These are phyloP conservation scores for Tylopilus intermedius DNA, from an alignment of 768 basidiomycete species.

Conservation along the genomic window DNA sequence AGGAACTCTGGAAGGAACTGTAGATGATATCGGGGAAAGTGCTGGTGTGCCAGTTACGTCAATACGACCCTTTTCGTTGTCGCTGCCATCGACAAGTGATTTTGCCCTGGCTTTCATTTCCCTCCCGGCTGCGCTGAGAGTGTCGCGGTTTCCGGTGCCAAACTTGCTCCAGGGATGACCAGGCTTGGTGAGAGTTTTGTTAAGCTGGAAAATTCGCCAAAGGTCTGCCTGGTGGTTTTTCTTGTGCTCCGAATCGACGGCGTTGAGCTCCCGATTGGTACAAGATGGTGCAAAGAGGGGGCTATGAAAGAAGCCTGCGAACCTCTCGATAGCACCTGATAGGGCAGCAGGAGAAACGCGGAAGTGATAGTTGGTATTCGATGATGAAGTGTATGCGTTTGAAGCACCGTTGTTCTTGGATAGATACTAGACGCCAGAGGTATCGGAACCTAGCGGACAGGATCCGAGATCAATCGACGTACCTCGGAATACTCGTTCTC, in stretches of 20 bases:
- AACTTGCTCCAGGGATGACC: constrained; percentile 91
- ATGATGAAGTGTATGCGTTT: constrained; percentile 90
- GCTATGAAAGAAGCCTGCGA: constrained; percentile 87
- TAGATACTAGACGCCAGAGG: constrained; percentile 46
- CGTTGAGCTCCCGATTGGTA: constrained; percentile 85
- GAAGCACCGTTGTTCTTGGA: constrained; percentile 81
- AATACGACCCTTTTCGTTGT: constrained; percentile 24
- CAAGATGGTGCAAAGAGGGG: constrained; percentile 85
- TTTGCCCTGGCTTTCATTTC: constrained; percentile 49
- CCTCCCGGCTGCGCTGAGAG: constrained; percentile 59
- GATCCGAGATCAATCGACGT: constrained; percentile 6
- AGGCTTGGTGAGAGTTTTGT: constrained; percentile 75
- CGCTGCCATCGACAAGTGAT: constrained; percentile 25
- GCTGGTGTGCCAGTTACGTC: constrained; percentile 20
- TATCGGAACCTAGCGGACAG: neutral
- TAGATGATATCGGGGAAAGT: constrained; percentile 48
- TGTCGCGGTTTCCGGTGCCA: constrained; percentile 80
- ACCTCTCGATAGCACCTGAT: constrained; percentile 66
- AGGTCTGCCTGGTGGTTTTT: constrained; percentile 89
- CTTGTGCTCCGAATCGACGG: constrained; percentile 95
- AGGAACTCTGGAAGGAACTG: constrained; percentile 29
- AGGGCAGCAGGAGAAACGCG: constrained; percentile 61
- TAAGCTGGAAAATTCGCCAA: constrained; percentile 94
- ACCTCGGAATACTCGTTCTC: constrained; percentile 96
- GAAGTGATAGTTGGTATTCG: constrained; percentile 89